Percentiles rank a stretch among this genome's conserved stretches.
Conservation (phyloP, 192 early-diverging fungal genomes). For the Backusella morwellensis region DNA sequence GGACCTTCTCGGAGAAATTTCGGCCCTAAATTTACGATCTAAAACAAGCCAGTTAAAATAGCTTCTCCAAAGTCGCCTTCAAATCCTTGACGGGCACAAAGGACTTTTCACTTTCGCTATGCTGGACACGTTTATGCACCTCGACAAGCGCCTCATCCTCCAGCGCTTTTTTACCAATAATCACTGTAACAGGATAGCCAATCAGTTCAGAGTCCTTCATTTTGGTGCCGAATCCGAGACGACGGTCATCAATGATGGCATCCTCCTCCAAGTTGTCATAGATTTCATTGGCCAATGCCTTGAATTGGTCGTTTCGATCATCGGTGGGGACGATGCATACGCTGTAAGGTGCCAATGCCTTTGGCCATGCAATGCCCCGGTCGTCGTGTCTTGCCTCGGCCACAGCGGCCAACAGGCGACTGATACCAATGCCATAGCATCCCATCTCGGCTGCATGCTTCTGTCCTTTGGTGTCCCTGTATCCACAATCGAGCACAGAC, state of each 20-base stretch:
- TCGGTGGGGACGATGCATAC: slow-evolving; percentile 63
- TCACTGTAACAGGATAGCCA: slow-evolving; percentile 77
- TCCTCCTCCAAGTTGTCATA: slow-evolving; percentile 47
- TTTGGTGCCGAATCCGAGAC: slow-evolving; percentile 69
- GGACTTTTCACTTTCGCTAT: slow-evolving; percentile 10
- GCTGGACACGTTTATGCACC: slow-evolving; percentile 40
- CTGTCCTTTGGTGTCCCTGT: slow-evolving; percentile 32
- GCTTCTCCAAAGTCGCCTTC: background rate
- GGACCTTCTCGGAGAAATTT: background rate
- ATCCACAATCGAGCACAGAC: slow-evolving; percentile 57
- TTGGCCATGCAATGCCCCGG: slow-evolving; percentile 80
- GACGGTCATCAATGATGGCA: slow-evolving; percentile 72
- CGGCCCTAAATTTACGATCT: background rate
- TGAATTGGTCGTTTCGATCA: slow-evolving; percentile 31
- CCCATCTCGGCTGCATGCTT: slow-evolving; percentile 76
- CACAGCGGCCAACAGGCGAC: slow-evolving; percentile 79
- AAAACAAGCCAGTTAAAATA: background rate
- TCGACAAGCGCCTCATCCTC: slow-evolving; percentile 42
- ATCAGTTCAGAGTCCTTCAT: slow-evolving; percentile 81
- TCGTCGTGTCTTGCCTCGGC: slow-evolving; percentile 66
- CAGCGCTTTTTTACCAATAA: slow-evolving; percentile 66
- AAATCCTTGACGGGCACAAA: slow-evolving; percentile 13
- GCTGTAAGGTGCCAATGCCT: slow-evolving; percentile 73
- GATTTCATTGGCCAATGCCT: slow-evolving; percentile 30
- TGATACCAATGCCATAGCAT: slow-evolving; percentile 88